Percentiles rank a stretch among this genome's conserved stretches.
phyloP scores from a whole-genome alignment of 2,329 filamentous ascomycete genomes.

The Calonectria henricotiae region DNA sequence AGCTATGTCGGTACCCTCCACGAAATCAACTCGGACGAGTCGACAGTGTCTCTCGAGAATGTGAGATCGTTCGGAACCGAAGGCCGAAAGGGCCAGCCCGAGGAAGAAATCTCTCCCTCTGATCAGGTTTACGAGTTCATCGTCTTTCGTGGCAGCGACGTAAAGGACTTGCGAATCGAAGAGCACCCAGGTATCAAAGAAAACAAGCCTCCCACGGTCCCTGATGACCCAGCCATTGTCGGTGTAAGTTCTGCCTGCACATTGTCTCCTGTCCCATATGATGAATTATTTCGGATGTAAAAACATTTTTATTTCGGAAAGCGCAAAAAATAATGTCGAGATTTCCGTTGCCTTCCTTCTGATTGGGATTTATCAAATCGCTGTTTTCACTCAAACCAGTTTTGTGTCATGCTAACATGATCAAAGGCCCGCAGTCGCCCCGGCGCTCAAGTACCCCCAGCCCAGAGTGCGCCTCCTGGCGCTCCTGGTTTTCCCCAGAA shows the following conservation, averaged over 20 bases:
- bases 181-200: conserved; percentile 83
- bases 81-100: conserved; percentile 83
- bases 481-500: conserved; percentile 62
- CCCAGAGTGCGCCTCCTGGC: conserved; percentile 57
- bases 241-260: conserved; percentile 81
- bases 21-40: conserved; percentile 98
- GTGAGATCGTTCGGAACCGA: conserved; percentile 96
- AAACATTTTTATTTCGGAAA: conserved; percentile 85
- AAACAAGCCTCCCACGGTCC: conserved; percentile 83
- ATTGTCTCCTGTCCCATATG: conserved; percentile 68
- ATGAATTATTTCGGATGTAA: conserved; percentile 99
- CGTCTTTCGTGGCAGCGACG: conserved; percentile 97
- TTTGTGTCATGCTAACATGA: conserved; percentile 53
- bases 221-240: conserved; percentile 96
- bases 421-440: conserved; percentile 62
- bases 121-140: conserved; percentile 98
- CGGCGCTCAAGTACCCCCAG: conserved; percentile 54
- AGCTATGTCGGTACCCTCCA: conserved; percentile 97
- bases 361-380: conserved; percentile 66
- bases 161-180: conserved; percentile 97
- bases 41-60: conserved; percentile 97
- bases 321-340: conserved; percentile 97
- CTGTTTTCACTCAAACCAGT: conserved; percentile 22
- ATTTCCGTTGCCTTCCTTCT: conserved; percentile 99
- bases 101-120: conserved; percentile 87